A percentile compares a stretch with the other conserved stretches of the same genome.
Evolutionary conservation across 257 asterid species (phyloP).

Genomic region (Linaria vulgaris): DNA sequence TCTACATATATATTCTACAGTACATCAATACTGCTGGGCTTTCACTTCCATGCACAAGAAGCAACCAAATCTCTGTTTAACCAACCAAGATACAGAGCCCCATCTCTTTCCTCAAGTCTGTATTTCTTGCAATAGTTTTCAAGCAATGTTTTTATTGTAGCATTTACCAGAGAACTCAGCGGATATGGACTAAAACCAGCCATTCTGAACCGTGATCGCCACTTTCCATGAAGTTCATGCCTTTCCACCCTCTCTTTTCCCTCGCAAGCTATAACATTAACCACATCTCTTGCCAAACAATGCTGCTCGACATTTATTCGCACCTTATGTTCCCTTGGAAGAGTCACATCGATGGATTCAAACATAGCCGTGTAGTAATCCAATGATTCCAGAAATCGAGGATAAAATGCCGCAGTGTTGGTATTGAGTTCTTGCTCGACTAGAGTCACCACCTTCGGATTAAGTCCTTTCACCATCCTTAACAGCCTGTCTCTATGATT

Average conservation of each 20-base stretch:
- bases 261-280: conserved; percentile 79
- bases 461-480: conserved; percentile 64
- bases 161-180: conserved; percentile 64
- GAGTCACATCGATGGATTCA: conserved; percentile 74
- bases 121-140: conserved; percentile 52
- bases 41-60: conserved; percentile 88
- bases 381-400: conserved; percentile 72
- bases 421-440: conserved; percentile 89
- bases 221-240: conserved; percentile 75
- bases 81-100: conserved; percentile 92
- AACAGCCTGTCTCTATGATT: conserved; percentile 68
- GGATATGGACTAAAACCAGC: conserved; percentile 80
- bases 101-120: conserved; percentile 80
- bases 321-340: conserved; percentile 60
- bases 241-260: conserved; percentile 79
- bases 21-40: neutral
- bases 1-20: too few relatives aligned
- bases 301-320: conserved; percentile 83
- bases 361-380: conserved; percentile 81
- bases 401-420: conserved; percentile 76
- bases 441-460: conserved; percentile 79
- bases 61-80: conserved; percentile 83
- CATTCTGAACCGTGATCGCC: conserved; percentile 77
- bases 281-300: conserved; percentile 76
- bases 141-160: conserved; percentile 61